These are phyloP conservation scores for Coemansia sp. DNA, from an alignment of 192 early-diverging fungal species.

Conservation along the genomic window DNA sequence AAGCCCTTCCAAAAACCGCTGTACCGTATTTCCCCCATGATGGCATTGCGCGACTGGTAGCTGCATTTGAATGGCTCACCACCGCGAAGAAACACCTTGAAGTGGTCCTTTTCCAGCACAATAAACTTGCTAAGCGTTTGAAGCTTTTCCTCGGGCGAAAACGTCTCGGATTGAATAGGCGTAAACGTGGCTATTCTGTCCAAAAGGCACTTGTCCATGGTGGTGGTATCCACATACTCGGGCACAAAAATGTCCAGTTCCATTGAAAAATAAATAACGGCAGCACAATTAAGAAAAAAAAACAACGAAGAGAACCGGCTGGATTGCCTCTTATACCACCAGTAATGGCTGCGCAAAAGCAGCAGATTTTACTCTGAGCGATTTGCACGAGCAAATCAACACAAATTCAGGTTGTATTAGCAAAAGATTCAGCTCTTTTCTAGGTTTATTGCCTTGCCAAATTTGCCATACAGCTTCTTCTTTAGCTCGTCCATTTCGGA, in stretches of 20 bases:
- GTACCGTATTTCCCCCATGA: not conserved
- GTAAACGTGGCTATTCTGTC: not conserved
- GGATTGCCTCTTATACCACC: too few relatives aligned
- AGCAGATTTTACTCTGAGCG: too few relatives aligned
- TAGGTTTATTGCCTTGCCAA: conserved; percentile 94
- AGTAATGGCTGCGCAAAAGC: too few relatives aligned
- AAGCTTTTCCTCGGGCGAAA: not conserved
- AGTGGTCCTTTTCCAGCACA: conserved; percentile 7
- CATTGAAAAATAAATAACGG: not conserved
- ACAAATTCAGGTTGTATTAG: too few relatives aligned
- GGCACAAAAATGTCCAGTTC: conserved; percentile 6
- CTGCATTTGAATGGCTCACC: conserved; percentile 7
- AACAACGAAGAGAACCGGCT: too few relatives aligned
- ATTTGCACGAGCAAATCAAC: too few relatives aligned
- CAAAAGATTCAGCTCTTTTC: conserved; percentile 64
- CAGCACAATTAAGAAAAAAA: not conserved
- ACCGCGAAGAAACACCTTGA: not conserved
- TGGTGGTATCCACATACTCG: conserved; percentile 7
- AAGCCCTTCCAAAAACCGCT: not conserved
- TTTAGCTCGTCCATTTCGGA: conserved; percentile 86
- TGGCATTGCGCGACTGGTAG: conserved; percentile 1
- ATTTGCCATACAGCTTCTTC: conserved; percentile 81
- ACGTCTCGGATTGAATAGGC: conserved; percentile 2
- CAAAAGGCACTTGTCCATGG: not conserved
- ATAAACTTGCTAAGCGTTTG: not conserved